phyloP scores from a whole-genome alignment of 352 stramenopile genomes.

The Phytophthora melonis region DNA sequence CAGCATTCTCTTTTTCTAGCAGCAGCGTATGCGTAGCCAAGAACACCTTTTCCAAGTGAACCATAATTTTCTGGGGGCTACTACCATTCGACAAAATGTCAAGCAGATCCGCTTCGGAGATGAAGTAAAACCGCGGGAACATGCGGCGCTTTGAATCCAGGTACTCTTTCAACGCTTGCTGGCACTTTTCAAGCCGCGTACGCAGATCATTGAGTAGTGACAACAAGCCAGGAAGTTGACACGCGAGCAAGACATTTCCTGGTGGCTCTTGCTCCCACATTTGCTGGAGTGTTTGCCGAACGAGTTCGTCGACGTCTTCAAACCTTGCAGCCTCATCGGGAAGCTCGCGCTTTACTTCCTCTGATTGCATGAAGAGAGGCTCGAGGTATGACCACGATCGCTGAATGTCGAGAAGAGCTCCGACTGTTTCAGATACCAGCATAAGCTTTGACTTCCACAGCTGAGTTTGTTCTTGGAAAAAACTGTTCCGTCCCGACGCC shows the following conservation, averaged over 20 bases:
- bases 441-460: conserved; percentile 63
- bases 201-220: conserved; percentile 80
- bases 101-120: conserved; percentile 94
- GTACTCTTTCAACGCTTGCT: conserved; percentile 95
- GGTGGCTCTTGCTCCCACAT: conserved; percentile 77
- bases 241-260: conserved; percentile 84
- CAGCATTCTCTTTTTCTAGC: conserved; percentile 54
- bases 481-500: conserved; percentile 79
- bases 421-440: conserved; percentile 88
- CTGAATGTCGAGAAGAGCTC: conserved; percentile 94
- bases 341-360: conserved; percentile 95
- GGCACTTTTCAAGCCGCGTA: conserved; percentile 90
- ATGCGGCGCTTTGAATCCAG: conserved; percentile 93
- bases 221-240: conserved; percentile 84
- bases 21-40: conserved; percentile 71
- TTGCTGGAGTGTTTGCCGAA: conserved; percentile 71
- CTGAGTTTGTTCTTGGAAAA: conserved; percentile 70
- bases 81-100: conserved; percentile 95
- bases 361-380: conserved; percentile 94
- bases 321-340: conserved; percentile 93
- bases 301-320: conserved; percentile 84
- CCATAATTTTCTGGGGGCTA: conserved; percentile 88
- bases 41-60: conserved; percentile 93
- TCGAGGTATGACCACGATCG: conserved; percentile 96
- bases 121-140: conserved; percentile 97